Evolutionary conservation across 108 stramenopile genomes (phyloP), one percentile per base, ranked within the genome.

Genomic region (Seminavis robusta): DNA sequence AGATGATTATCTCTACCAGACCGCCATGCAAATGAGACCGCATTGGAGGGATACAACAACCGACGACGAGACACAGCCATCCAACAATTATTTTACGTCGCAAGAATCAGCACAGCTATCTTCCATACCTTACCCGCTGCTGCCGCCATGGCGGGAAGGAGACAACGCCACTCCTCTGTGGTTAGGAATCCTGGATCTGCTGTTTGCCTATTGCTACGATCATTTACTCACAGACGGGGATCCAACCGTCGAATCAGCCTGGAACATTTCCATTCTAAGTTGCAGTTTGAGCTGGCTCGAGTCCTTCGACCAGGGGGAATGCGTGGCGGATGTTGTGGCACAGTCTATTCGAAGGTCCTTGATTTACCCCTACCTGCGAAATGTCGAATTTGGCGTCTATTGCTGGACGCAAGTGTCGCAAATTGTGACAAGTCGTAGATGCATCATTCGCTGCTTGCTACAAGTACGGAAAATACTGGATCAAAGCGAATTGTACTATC

Each of bases 181-280:
- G 59, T 60, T 84, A 20, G 79, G 76, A 13, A 71, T 94, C 16
- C 25, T 83, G 11, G 95, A 96, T 57, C 39, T 96, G 38, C 56
- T 96, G 11, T 87, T 88, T 28, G 90, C 92, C 15, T 97, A 92
- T 49, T 84, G 71, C 1, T 97, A 94, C 50, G 95, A 97, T 51
- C 90, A 94, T 59, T 71, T 94, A 44, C 85, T 83, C 31, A 97
- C 95, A 5, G 76, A 66, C 23, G 94, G 94, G 27, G 95, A 97
- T 43, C 72, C 92, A 9, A 92, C 86, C 3, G 88, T 94, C 16
- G 95, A 97, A 79, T 92, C 90, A 21, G 75, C 92, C 6, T 97
- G 94, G 94, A 97, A 94, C 19, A 65, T 94, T 17, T 73, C 86
- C 54, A 84, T 69, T 30, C 63, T 97, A 16, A 87, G 86, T 40